Evolutionary conservation across 2,329 filamentous ascomycete species (phyloP).

Genomic region (Hypoxylon rubiginosum): DNA sequence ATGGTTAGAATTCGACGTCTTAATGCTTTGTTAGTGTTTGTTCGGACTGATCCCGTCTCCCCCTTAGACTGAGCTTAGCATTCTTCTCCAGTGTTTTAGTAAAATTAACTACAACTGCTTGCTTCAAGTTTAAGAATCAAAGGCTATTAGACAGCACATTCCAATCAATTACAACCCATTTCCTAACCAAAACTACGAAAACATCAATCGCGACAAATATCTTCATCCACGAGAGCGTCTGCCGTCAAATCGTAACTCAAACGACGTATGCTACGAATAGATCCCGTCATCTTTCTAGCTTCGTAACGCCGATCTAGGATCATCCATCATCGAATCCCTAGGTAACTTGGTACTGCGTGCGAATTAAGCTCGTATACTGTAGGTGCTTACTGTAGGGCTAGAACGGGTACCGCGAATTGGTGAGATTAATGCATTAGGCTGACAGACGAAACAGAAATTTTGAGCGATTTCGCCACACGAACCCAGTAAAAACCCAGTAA

Average conservation of each 20-base stretch:
- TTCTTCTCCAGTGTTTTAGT: background rate
- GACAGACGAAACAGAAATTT: slow-evolving; percentile 1
- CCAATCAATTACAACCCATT: background rate
- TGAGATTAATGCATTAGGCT: background rate
- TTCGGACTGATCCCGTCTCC: background rate
- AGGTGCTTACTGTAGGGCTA: slow-evolving; percentile 4
- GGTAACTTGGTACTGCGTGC: background rate
- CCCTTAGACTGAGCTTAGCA: background rate
- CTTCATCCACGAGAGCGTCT: background rate
- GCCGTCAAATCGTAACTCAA: background rate
- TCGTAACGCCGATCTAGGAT: background rate
- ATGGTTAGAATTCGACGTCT: background rate
- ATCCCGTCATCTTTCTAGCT: background rate
- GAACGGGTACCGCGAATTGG: background rate
- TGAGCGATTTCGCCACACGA: slow-evolving; percentile 16
- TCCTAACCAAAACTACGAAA: background rate
- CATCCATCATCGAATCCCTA: background rate
- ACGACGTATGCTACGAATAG: background rate
- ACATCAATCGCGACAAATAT: background rate
- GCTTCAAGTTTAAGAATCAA: background rate
- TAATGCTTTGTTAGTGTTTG: background rate
- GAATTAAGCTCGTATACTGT: background rate
- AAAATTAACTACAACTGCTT: background rate
- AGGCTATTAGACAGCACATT: background rate
- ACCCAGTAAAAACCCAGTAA: background rate